These are phyloP conservation scores for Striga hermonthica DNA, from an alignment of 305 asterid genomes.

Conservation along the genomic window DNA sequence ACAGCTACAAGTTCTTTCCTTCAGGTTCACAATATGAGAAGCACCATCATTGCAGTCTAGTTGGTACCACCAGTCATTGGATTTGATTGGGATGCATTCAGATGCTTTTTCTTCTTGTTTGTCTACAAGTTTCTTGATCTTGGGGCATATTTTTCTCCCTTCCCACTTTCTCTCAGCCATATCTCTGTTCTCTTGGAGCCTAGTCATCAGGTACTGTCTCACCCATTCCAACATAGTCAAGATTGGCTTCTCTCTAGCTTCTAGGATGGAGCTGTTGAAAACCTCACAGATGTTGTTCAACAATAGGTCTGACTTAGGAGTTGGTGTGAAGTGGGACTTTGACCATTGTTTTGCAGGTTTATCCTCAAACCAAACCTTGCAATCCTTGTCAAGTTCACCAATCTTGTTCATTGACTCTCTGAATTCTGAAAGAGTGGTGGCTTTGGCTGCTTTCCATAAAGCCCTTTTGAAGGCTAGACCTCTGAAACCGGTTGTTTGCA, in stretches of 20 bases:
- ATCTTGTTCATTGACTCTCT: background rate
- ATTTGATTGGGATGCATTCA: background rate
- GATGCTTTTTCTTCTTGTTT: background rate
- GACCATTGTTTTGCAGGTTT: background rate
- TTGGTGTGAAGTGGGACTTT: background rate
- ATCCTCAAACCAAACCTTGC: background rate
- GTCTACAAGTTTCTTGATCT: background rate
- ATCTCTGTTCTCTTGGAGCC: background rate
- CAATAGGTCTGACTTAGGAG: background rate
- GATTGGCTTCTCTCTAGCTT: background rate
- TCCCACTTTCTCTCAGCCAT: background rate
- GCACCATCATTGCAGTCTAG: too few species aligned
- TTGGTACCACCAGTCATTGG: background rate
- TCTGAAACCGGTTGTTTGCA: background rate
- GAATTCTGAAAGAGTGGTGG: background rate
- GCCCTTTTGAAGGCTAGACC: background rate
- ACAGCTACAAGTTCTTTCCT: too few species aligned
- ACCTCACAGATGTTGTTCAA: background rate
- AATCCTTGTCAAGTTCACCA: background rate
- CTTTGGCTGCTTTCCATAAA: background rate
- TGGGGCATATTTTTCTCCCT: background rate
- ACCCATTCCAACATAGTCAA: conserved; percentile 20
- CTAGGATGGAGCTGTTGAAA: background rate
- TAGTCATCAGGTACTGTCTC: background rate
- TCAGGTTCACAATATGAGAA: too few species aligned